Base-by-base conservation (phyloP, 1,284 basidiomycete genomes). In the Microbotryum scabiosae region DNA sequence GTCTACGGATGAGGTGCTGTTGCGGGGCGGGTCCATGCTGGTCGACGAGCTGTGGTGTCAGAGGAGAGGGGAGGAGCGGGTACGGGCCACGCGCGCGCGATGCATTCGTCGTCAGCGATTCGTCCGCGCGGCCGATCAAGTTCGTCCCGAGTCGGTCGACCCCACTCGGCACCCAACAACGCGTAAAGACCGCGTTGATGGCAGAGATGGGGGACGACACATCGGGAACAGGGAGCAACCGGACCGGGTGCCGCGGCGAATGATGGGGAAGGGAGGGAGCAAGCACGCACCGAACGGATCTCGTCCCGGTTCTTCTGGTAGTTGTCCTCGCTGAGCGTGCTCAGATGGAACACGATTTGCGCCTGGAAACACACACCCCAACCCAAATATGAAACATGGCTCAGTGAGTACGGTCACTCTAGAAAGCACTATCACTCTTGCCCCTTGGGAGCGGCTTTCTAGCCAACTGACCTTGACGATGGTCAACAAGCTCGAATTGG, bases 11-110 rank as follows among this genome's bases (percentile, higher is more conserved):
- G 78, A 93, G 93, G 77, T 96, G 90, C 64, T 91, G 83, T 78
- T 96, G 94, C 66, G 90, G 93, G 76, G 94, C 92, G 72, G 90
- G 82, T 59, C 90, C 90, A 81, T 96, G 89, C 74, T 90, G 87
- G 73, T 94, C 90, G 66, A 90, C 89, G 70, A 96, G 83, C 91
- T 96, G 75, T 45, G 64, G 25, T n/a, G 50, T 63, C 65, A 62
- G 66, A 62, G 56, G 65, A 61, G 49, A 51, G 23, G 14, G 0
- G 23, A 20, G 43, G n/a, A n/a, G n/a, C 47, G 48, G 54, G 41
- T 49, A 51, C n/a, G 20, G 18, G 43, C n/a, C 9, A 26, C 23
- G 25, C n/a, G n/a, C n/a, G n/a, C n/a, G n/a, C n/a, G 7, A 7
- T 23, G 30, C 7, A 21, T 10, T n/a, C n/a, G 18, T 21, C 20